Evolutionary conservation across 345 rosid species (phyloP).

Genomic region (Camelina hispida): DNA sequence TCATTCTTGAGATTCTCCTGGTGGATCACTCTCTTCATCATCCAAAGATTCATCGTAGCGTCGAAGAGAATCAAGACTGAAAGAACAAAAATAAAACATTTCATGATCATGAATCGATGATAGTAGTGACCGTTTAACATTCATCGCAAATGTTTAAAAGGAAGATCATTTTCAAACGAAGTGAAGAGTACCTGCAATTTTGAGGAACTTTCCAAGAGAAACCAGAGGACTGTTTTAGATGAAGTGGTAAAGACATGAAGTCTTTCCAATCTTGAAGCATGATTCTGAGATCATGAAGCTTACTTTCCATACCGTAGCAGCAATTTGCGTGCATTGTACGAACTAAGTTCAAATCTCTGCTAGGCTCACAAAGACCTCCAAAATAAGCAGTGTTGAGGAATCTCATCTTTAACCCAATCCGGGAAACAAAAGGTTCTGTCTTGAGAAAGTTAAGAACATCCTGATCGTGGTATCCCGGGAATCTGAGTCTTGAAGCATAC

Average conservation of each 20-base stretch:
- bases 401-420: conserved; percentile 68
- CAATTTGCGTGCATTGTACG: conserved; percentile 94
- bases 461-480: conserved; percentile 76
- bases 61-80: conserved; percentile 57
- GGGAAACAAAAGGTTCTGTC: conserved; percentile 50
- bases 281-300: conserved; percentile 75
- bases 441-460: conserved; percentile 74
- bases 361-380: conserved; percentile 89
- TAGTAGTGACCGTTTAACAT: background rate
- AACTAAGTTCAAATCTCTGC: conserved; percentile 73
- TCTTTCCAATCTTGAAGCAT: conserved; percentile 86
- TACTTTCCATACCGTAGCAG: conserved; percentile 76
- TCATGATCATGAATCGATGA: background rate
- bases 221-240: conserved; percentile 52
- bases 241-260: conserved; percentile 64
- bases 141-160: background rate
- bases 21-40: conserved; percentile 33
- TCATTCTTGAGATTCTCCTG: conserved; percentile 37
- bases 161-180: conserved; percentile 48
- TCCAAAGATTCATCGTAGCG: conserved; percentile 37
- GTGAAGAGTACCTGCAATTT: conserved; percentile 77
- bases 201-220: conserved; percentile 82
- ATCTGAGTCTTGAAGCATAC: conserved; percentile 75
- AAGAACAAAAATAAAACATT: background rate
- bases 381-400: conserved; percentile 77